These are phyloP conservation scores for Pigoraptor vietnamica DNA, from an alignment of 78 protist species.

Conservation along the genomic window DNA sequence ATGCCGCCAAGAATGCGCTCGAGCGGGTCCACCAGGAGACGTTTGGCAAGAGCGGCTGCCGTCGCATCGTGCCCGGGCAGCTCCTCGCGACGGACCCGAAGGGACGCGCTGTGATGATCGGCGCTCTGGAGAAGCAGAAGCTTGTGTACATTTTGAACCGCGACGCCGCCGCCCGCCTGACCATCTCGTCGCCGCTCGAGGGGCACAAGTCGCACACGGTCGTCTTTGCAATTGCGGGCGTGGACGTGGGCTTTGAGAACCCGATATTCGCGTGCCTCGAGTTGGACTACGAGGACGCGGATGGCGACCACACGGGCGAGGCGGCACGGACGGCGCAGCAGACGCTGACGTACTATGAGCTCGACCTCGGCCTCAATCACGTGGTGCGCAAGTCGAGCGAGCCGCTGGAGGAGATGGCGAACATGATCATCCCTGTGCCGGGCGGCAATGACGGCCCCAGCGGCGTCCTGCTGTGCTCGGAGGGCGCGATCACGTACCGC, in stretches of 20 bases:
- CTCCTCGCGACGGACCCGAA: constrained; percentile 92
- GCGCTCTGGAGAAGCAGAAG: constrained; percentile 93
- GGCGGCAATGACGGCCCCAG: constrained; percentile 94
- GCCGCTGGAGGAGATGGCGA: constrained; percentile 57
- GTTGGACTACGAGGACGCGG: constrained; percentile 69
- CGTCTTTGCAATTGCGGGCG: constrained; percentile 65
- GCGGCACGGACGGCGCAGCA: constrained; percentile 36
- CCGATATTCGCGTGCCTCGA: constrained; percentile 96
- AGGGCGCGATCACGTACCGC: constrained; percentile 26
- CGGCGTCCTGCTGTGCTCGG: constrained; percentile 84
- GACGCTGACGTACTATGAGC: constrained; percentile 88
- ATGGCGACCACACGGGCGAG: constrained; percentile 50
- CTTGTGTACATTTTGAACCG: constrained; percentile 92
- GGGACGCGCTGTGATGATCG: constrained; percentile 97
- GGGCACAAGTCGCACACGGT: constrained; percentile 87
- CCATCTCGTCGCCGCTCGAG: constrained; percentile 94
- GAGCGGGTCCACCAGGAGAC: constrained; percentile 85
- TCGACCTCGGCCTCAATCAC: constrained; percentile 97
- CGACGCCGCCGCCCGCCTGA: constrained; percentile 69
- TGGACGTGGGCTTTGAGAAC: constrained; percentile 96
- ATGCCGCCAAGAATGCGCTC: constrained; percentile 37
- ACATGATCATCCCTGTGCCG: constrained; percentile 78
- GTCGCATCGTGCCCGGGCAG: constrained; percentile 95
- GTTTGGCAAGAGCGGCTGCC: constrained; percentile 92
- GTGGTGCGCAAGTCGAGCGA: constrained; percentile 82